Percentiles rank a stretch among this genome's conserved stretches.
Conservation (phyloP, 495 filamentous ascomycete genomes). For the Penicillium psychrofluorescens region DNA sequence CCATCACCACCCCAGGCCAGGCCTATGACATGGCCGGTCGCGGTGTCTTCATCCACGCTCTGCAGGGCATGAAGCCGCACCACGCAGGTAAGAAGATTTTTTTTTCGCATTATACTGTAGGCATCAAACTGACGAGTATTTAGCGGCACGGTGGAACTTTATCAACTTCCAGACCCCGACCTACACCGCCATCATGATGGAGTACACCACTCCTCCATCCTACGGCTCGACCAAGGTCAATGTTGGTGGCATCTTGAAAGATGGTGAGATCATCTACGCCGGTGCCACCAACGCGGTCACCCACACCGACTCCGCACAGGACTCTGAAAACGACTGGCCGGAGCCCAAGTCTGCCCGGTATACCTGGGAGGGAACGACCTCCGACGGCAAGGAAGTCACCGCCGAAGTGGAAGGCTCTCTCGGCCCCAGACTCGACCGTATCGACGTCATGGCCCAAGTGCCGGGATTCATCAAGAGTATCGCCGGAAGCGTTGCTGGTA, state of each 20-base stretch:
- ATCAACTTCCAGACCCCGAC: slow-evolving; percentile 81
- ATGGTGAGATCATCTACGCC: slow-evolving; percentile 71
- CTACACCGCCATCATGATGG: slow-evolving; percentile 87
- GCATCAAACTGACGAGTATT: slow-evolving; percentile 1
- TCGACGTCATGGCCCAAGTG: slow-evolving; percentile 95
- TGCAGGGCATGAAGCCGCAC: slow-evolving; percentile 99
- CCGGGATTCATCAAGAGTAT: slow-evolving; percentile 92
- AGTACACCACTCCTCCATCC: slow-evolving; percentile 90
- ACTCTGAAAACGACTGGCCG: slow-evolving; percentile 80
- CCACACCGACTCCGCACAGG: slow-evolving; percentile 61
- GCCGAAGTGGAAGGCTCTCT: slow-evolving; percentile 64
- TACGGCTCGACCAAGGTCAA: slow-evolving; percentile 86
- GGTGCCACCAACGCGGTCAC: slow-evolving; percentile 52
- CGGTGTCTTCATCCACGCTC: slow-evolving; percentile 69
- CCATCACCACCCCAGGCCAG: slow-evolving; percentile 73
- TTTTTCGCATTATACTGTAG: no score
- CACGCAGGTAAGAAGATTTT: slow-evolving; percentile 61
- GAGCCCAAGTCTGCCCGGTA: slow-evolving; percentile 71
- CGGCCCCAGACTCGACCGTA: slow-evolving; percentile 67
- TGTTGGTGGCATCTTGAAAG: slow-evolving; percentile 73
- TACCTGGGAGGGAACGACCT: slow-evolving; percentile 69
- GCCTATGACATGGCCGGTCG: slow-evolving; percentile 76
- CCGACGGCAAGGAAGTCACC: slow-evolving; percentile 63
- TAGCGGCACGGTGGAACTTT: slow-evolving; percentile 91
- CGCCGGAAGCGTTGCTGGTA: slow-evolving; percentile 77